A percentile compares a stretch with the other conserved stretches of the same genome.
Evolutionary conservation across 495 filamentous ascomycete species (phyloP).

Genomic region (Daldinia vernicosa): DNA sequence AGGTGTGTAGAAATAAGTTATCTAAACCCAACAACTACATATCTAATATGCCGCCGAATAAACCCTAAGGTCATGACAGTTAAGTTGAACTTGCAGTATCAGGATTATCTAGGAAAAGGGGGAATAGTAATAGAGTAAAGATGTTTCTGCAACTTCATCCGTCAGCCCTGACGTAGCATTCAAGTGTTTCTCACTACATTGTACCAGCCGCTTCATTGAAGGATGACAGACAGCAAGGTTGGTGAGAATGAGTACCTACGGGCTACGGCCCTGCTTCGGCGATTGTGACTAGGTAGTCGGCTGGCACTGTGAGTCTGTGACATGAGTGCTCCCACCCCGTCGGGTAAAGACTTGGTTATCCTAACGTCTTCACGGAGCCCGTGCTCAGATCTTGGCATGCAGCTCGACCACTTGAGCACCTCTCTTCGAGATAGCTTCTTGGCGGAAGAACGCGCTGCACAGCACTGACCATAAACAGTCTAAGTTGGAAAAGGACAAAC

Average conservation of each 20-base stretch:
- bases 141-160: neutral
- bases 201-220: conserved; percentile 12
- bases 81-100: neutral
- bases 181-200: conserved; percentile 12
- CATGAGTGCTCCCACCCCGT: conserved; percentile 25
- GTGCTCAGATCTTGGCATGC: conserved; percentile 33
- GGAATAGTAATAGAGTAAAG: conserved; percentile 1
- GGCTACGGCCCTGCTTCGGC: conserved; percentile 38
- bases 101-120: neutral
- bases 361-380: conserved; percentile 25
- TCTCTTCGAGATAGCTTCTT: conserved; percentile 31
- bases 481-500: no score
- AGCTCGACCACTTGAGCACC: conserved; percentile 25
- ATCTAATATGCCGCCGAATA: neutral
- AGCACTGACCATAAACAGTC: conserved; percentile 7
- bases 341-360: conserved; percentile 30
- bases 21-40: neutral
- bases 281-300: conserved; percentile 23
- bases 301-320: conserved; percentile 37
- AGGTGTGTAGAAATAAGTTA: neutral
- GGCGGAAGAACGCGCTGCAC: conserved; percentile 21
- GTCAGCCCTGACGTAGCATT: neutral
- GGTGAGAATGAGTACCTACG: conserved; percentile 12
- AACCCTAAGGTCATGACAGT: neutral
- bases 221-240: conserved; percentile 28